Conservation (phyloP, 2,329 filamentous ascomycete genomes). For the Dactylellina drechsleri region DNA sequence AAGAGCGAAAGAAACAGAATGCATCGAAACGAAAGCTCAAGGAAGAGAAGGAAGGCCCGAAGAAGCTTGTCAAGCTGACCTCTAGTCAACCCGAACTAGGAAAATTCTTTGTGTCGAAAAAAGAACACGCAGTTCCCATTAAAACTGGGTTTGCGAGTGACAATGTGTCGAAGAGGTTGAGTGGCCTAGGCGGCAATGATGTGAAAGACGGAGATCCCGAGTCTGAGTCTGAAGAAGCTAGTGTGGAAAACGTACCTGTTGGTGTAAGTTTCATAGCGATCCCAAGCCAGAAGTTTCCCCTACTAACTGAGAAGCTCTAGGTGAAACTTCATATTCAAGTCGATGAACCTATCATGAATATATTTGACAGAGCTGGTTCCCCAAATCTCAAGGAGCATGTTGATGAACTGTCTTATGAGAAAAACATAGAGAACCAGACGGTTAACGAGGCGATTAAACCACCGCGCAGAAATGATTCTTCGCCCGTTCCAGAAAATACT, state of each 20-base stretch:
- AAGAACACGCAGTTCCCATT: slow-evolving; percentile 19
- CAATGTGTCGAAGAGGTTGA: background rate
- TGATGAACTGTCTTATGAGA: background rate
- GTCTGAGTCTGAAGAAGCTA: background rate
- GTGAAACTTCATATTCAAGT: too few relatives aligned
- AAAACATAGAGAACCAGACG: background rate
- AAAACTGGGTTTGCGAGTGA: slow-evolving; percentile 19
- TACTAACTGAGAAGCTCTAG: too few relatives aligned
- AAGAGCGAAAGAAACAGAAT: slow-evolving; percentile 51
- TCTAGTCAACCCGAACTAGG: slow-evolving; percentile 45
- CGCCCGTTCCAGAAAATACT: too few relatives aligned
- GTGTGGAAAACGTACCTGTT: background rate
- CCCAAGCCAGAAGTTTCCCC: too few relatives aligned
- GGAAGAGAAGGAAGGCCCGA: slow-evolving; percentile 52
- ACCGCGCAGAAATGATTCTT: background rate
- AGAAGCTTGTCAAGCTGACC: slow-evolving; percentile 43
- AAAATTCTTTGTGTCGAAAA: slow-evolving; percentile 48
- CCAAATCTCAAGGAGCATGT: too few relatives aligned
- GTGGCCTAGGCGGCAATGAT: slow-evolving; percentile 3
- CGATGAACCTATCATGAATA: background rate
- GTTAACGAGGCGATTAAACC: background rate
- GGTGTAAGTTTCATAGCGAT: slow-evolving; percentile 11
- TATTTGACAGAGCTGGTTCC: too few relatives aligned
- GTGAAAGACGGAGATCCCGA: slow-evolving; percentile 1
- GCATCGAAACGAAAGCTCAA: slow-evolving; percentile 46